Conservation (phyloP, 257 asterid genomes). For the Nemophila menziesii region DNA sequence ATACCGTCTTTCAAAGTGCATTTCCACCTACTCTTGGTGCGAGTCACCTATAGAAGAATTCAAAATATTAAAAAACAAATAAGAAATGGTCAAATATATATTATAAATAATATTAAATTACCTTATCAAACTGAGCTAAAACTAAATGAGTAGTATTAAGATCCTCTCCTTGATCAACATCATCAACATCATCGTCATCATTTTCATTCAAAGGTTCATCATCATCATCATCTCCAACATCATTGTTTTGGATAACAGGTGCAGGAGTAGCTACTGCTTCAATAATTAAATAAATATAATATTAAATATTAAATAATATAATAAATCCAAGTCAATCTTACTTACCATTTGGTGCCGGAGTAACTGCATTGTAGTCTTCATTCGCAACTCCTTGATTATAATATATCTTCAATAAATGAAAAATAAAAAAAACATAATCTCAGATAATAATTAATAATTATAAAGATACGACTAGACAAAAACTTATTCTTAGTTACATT, state of each 20-base stretch:
- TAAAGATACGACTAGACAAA: not conserved
- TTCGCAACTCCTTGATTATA: constrained; percentile 82
- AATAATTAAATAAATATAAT: constrained; percentile 29
- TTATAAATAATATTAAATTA: no score
- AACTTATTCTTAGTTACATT: constrained; percentile 81
- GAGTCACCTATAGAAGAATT: constrained; percentile 53
- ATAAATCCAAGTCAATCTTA: not conserved
- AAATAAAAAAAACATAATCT: no score
- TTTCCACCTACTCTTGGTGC: constrained; percentile 98
- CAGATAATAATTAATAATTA: no score
- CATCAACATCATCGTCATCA: constrained; percentile 87
- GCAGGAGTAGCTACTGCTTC: constrained; percentile 96
- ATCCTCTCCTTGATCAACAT: constrained; percentile 81
- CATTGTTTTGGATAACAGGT: constrained; percentile 56
- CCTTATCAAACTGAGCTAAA: constrained; percentile 96
- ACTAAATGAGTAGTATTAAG: constrained; percentile 72
- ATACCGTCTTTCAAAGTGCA: constrained; percentile 90
- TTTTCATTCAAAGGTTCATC: constrained; percentile 92
- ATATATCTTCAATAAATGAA: constrained; percentile 40
- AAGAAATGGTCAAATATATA: not conserved
- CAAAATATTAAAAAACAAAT: not conserved
- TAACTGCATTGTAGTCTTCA: constrained; percentile 81
- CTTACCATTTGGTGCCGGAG: constrained; percentile 83
- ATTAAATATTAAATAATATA: constrained; percentile 5
- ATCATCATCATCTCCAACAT: constrained; percentile 57